Conservation (phyloP, 2,329 filamentous ascomycete genomes). For the Tolypocladium nubicola region DNA sequence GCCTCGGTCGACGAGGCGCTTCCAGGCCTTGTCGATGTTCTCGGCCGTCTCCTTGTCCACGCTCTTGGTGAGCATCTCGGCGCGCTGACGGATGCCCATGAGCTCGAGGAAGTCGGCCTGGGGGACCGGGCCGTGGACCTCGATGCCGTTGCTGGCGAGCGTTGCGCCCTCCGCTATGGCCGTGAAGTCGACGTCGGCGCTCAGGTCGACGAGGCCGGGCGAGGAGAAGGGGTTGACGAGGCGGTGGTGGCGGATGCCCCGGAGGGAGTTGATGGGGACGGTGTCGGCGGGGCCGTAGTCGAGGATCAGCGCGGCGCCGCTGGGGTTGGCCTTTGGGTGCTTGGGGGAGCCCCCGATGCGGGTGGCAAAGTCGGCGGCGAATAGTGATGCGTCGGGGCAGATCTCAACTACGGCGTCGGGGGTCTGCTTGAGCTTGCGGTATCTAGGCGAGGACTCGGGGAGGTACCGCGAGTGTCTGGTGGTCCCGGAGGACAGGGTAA, state of each 20-base stretch:
- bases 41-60: constrained; percentile 36
- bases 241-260: constrained; percentile 72
- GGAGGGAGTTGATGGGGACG: constrained; percentile 79
- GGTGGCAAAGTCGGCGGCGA: constrained; percentile 68
- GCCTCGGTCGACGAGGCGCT: constrained; percentile 71
- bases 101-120: constrained; percentile 69
- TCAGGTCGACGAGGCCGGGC: constrained; percentile 78
- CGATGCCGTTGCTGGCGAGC: constrained; percentile 64
- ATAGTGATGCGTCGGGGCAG: constrained; percentile 75
- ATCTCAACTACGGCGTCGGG: constrained; percentile 73
- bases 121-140: constrained; percentile 85
- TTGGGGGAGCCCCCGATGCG: constrained; percentile 64
- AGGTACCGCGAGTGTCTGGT: constrained; percentile 81
- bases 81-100: constrained; percentile 78
- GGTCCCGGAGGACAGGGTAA: constrained; percentile 62
- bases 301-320: constrained; percentile 85
- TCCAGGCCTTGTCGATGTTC: constrained; percentile 65
- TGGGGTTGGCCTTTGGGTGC: constrained; percentile 48
- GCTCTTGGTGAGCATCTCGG: constrained; percentile 50
- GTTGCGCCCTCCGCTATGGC: constrained; percentile 76
- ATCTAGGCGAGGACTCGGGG: constrained; percentile 70
- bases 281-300: constrained; percentile 78
- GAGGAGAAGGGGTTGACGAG: constrained; percentile 68
- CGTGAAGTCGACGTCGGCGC: constrained; percentile 87
- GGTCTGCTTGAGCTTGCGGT: constrained; percentile 59